Conservation (phyloP, 805 yeast species). For the Cyberlindnera meyerae region DNA sequence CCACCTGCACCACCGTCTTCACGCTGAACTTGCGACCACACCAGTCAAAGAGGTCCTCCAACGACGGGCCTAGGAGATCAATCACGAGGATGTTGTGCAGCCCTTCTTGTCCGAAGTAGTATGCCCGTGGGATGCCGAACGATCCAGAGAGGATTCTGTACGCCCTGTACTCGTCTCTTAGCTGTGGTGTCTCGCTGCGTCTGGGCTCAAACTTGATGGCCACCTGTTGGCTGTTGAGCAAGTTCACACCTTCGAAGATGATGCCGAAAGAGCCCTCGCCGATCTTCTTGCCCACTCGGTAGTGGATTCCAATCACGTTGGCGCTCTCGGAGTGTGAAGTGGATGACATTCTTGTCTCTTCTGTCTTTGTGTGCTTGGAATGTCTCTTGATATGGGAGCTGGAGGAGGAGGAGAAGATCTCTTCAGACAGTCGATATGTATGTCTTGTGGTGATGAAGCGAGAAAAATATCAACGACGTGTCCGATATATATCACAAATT, state of each 20-base stretch:
- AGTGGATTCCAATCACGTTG: constrained; percentile 81
- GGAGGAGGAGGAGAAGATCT: no score
- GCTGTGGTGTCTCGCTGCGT: constrained; percentile 95
- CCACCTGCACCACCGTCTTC: constrained; percentile 89
- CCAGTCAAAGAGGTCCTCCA: constrained; percentile 97
- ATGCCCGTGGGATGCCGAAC: constrained; percentile 90
- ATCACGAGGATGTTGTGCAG: constrained; percentile 92
- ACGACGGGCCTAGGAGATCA: constrained; percentile 90
- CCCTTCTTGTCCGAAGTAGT: constrained; percentile 98
- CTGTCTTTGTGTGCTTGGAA: background rate
- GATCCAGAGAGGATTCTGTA: constrained; percentile 81
- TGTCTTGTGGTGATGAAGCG: no score
- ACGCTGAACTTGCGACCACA: constrained; percentile 86
- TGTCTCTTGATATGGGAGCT: no score
- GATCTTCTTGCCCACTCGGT: constrained; percentile 93
- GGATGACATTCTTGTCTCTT: no score
- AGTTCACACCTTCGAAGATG: constrained; percentile 90
- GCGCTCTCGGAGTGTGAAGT: constrained; percentile 15
- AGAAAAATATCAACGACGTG: no score
- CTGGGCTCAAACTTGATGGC: constrained; percentile 97
- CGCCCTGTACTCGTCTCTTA: constrained; percentile 94
- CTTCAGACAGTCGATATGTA: no score
- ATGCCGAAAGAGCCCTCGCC: constrained; percentile 99
- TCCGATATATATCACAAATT: no score
- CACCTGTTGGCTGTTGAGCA: constrained; percentile 86